Evolutionary conservation across 1,284 basidiomycete species (phyloP).

Genomic region (Rhodotorula glutinis): DNA sequence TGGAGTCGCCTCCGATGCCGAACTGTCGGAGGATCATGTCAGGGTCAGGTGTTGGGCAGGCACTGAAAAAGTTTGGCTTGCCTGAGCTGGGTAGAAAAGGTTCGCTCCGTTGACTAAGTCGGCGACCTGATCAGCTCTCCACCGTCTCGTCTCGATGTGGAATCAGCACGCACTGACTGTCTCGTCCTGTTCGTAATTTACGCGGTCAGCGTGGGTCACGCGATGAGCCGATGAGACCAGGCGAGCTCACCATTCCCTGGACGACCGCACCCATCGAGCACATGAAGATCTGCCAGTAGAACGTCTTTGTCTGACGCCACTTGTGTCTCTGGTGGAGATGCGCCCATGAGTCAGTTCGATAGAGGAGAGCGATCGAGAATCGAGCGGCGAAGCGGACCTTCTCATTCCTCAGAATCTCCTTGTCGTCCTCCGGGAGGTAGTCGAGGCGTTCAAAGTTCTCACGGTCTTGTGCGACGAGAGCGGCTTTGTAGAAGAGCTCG

Average conservation of each 20-base stretch:
- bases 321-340: conserved; percentile 7
- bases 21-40: neutral
- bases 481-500: conserved; percentile 22
- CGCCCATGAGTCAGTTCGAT: neutral
- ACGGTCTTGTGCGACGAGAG: conserved; percentile 29
- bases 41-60: neutral
- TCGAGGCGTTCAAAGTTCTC: conserved; percentile 40
- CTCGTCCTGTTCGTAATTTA: conserved; percentile 38
- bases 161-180: conserved; percentile 32
- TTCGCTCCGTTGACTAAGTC: conserved; percentile 39
- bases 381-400: neutral
- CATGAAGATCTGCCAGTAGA: conserved; percentile 41
- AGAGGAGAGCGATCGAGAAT: too few species aligned
- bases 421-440: conserved; percentile 44
- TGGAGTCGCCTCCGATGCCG: conserved; percentile 22
- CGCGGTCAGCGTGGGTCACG: neutral
- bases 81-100: conserved; percentile 17
- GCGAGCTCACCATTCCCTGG: conserved; percentile 36
- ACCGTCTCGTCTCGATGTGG: too few species aligned
- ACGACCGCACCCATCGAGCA: conserved; percentile 47
- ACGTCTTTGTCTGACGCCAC: conserved; percentile 18
- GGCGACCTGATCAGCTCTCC: too few species aligned
- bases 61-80: neutral
- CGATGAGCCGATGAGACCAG: neutral
- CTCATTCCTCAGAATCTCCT: conserved; percentile 42